Evolutionary conservation across 2,329 filamentous ascomycete species (phyloP).

Genomic region (Massarina eburnea): DNA sequence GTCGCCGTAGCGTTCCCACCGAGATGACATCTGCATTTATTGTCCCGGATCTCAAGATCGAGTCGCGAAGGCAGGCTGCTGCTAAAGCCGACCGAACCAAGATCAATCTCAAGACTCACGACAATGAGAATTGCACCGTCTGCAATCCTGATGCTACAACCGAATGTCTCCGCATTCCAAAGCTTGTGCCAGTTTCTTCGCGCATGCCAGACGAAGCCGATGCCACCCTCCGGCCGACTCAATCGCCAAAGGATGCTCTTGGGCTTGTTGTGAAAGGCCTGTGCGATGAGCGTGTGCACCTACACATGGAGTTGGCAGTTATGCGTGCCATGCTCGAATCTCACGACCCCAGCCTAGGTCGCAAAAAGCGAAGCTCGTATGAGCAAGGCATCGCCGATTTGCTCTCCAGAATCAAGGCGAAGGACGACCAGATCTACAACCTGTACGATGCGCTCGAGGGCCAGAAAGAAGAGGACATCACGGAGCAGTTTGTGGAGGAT

Average conservation of each 20-base stretch:
- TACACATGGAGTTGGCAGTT: slow-evolving; percentile 68
- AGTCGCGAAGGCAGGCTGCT: slow-evolving; percentile 27
- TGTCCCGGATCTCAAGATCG: slow-evolving; percentile 63
- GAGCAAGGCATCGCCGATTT: slow-evolving; percentile 63
- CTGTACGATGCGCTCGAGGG: slow-evolving; percentile 83
- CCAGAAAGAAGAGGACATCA: slow-evolving; percentile 64
- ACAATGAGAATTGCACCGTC: slow-evolving; percentile 58
- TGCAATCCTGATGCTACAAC: slow-evolving; percentile 50
- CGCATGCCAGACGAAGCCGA: slow-evolving; percentile 58
- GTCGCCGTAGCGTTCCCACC: slow-evolving; percentile 51
- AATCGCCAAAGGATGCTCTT: slow-evolving; percentile 71
- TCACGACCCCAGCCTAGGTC: slow-evolving; percentile 63
- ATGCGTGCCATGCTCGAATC: slow-evolving; percentile 63
- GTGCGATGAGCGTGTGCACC: slow-evolving; percentile 75
- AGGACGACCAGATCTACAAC: slow-evolving; percentile 78
- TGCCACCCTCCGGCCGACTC: slow-evolving; percentile 61
- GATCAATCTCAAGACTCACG: slow-evolving; percentile 47
- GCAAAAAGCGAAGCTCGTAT: slow-evolving; percentile 64
- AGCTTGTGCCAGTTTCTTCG: slow-evolving; percentile 53
- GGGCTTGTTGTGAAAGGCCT: slow-evolving; percentile 81
- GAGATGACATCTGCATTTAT: slow-evolving; percentile 68
- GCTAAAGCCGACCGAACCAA: slow-evolving; percentile 21
- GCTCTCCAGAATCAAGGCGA: slow-evolving; percentile 66
- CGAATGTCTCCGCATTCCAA: slow-evolving; percentile 47
- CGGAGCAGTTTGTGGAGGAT: slow-evolving; percentile 46